These are phyloP conservation scores for Acacia acuminata DNA, from an alignment of 306 rosid genomes.

Conservation along the genomic window DNA sequence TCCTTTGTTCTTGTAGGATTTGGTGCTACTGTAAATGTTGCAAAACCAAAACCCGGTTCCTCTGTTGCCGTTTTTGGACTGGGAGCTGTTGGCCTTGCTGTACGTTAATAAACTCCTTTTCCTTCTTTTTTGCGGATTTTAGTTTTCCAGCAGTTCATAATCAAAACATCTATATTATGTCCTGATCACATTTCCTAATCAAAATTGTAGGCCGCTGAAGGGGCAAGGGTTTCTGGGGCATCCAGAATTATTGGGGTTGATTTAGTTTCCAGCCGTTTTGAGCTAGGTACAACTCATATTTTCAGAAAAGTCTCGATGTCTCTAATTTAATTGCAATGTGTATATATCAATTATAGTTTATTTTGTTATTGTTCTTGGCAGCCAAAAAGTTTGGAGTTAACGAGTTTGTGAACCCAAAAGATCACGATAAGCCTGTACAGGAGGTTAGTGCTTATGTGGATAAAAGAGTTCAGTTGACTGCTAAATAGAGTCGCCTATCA, in stretches of 20 bases:
- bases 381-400: constrained; percentile 65
- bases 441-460: constrained; percentile 34
- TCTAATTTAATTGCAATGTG: background rate
- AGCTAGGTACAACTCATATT: constrained; percentile 42
- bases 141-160: background rate
- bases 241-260: constrained; percentile 66
- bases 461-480: background rate
- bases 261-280: constrained; percentile 53
- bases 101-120: constrained; percentile 18
- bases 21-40: constrained; percentile 71
- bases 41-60: constrained; percentile 59
- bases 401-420: constrained; percentile 72
- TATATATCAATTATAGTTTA: background rate
- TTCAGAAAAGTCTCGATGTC: background rate
- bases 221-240: constrained; percentile 68
- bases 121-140: background rate
- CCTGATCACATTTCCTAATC: background rate
- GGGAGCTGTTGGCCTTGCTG: constrained; percentile 73
- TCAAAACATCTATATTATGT: background rate
- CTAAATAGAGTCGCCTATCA: background rate
- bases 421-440: constrained; percentile 60
- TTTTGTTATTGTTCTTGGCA: constrained; percentile 9
- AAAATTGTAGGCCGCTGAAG: constrained; percentile 57
- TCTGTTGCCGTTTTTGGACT: constrained; percentile 63
- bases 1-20: constrained; percentile 37